Conservation (phyloP, 1,284 basidiomycete genomes). For the Cutaneotrichosporon sp. region DNA sequence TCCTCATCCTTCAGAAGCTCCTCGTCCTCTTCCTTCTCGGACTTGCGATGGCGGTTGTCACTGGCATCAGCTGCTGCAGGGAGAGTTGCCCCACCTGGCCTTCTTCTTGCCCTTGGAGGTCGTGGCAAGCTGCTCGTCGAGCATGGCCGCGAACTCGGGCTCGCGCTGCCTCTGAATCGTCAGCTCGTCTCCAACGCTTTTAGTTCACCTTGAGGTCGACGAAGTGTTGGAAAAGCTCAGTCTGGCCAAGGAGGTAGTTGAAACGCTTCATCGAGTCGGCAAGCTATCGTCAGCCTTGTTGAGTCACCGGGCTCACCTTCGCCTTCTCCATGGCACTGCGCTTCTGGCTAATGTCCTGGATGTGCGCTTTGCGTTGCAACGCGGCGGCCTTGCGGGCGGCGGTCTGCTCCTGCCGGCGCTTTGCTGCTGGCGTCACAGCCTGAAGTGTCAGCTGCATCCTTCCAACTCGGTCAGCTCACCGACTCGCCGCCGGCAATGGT, state of each 20-base stretch:
- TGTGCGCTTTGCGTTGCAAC: constrained; percentile 44
- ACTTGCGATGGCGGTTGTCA: constrained; percentile 82
- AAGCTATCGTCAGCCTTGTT: constrained; percentile 59
- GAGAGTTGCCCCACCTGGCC: constrained; percentile 59
- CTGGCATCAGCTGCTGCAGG: constrained; percentile 46
- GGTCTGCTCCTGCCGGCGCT: constrained; percentile 34
- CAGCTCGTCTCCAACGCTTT: background rate
- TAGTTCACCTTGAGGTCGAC: constrained; percentile 79
- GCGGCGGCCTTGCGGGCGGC: constrained; percentile 43
- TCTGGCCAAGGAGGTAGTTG: constrained; percentile 90
- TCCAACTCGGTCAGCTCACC: background rate
- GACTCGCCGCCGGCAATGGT: constrained; percentile 19
- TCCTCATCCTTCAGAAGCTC: constrained; percentile 84
- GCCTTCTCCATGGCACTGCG: constrained; percentile 48
- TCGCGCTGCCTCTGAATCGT: constrained; percentile 73
- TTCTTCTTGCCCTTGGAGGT: constrained; percentile 73
- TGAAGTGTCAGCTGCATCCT: constrained; percentile 7
- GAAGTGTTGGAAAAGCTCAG: constrained; percentile 93
- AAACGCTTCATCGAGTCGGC: constrained; percentile 94
- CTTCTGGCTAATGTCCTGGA: constrained; percentile 47
- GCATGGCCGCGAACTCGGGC: constrained; percentile 85
- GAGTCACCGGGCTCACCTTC: constrained; percentile 37
- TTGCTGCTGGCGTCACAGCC: constrained; percentile 37
- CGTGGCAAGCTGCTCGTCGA: constrained; percentile 66
- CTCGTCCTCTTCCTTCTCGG: constrained; percentile 97